Conservation (phyloP, 306 rosid genomes). For the Pyrus betulifolia region DNA sequence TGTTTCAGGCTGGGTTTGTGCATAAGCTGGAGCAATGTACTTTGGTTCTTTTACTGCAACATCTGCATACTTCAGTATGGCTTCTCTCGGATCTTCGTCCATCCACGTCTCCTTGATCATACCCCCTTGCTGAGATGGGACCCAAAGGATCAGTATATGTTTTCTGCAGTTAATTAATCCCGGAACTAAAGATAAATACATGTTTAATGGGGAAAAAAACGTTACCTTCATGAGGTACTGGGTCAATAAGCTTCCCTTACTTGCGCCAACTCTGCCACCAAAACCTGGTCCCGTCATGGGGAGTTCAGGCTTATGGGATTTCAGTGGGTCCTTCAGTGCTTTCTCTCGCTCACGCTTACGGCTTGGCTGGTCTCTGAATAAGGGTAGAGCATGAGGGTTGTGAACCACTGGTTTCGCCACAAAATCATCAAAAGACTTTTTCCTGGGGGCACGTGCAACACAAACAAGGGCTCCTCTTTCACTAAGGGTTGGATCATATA, state of each 20-base stretch:
- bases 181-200: background rate
- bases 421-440: conserved; percentile 79
- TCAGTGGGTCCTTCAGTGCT: conserved; percentile 75
- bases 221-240: conserved; percentile 88
- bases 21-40: conserved; percentile 94
- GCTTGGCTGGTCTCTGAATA: conserved; percentile 92
- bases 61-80: conserved; percentile 91
- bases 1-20: conserved; percentile 83
- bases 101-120: conserved; percentile 99
- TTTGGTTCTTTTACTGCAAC: conserved; percentile 80
- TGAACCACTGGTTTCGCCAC: conserved; percentile 83
- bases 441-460: conserved; percentile 93
- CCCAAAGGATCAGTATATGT: background rate
- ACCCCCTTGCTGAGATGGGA: conserved; percentile 77
- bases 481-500: conserved; percentile 80
- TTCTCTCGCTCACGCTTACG: conserved; percentile 87
- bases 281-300: conserved; percentile 95
- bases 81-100: conserved; percentile 99
- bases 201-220: background rate
- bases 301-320: conserved; percentile 94
- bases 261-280: conserved; percentile 88
- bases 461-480: conserved; percentile 98
- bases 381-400: conserved; percentile 89
- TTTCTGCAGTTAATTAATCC: background rate
- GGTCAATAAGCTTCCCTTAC: conserved; percentile 91